phyloP scores from a whole-genome alignment of 1,284 basidiomycete species.

The Malassezia slooffiae region DNA sequence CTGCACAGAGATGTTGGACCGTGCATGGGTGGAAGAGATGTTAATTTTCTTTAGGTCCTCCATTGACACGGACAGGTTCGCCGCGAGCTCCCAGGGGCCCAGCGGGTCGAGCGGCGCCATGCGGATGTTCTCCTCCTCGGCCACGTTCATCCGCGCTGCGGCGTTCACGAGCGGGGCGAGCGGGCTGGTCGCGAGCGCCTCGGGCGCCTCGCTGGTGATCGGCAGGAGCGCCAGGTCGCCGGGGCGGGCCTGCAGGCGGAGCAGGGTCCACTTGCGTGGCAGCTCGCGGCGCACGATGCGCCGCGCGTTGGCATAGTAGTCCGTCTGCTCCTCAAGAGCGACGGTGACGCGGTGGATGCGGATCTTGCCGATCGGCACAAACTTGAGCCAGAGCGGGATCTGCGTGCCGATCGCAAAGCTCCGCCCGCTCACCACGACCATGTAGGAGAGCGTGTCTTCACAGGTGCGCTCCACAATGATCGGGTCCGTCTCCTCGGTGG shows the following conservation, averaged over 20 bases:
- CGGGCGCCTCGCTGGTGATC: conserved; percentile 52
- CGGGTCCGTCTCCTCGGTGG: conserved; percentile 61
- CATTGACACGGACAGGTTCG: conserved; percentile 29
- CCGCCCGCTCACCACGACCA: conserved; percentile 66
- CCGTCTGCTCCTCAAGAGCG: conserved; percentile 63
- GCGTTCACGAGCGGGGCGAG: conserved; percentile 44
- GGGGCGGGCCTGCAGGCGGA: conserved; percentile 55
- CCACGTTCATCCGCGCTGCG: conserved; percentile 22
- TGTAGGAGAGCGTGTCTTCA: conserved; percentile 78
- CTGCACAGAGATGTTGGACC: conserved; percentile 65
- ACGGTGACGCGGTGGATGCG: conserved; percentile 68
- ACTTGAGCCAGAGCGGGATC: conserved; percentile 67
- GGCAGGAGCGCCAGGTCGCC: conserved; percentile 66
- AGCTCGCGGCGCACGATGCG: conserved; percentile 67
- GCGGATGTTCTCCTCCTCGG: conserved; percentile 43
- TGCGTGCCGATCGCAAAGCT: conserved; percentile 58
- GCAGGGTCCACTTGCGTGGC: conserved; percentile 57
- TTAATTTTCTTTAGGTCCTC: conserved; percentile 52
- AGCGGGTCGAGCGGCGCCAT: conserved; percentile 51
- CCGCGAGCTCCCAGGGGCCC: conserved; percentile 54
- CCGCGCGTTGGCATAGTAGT: conserved; percentile 46
- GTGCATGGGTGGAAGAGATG: conserved; percentile 71
- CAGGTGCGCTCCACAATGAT: conserved; percentile 81
- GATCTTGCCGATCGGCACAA: conserved; percentile 72
- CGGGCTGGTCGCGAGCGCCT: conserved; percentile 47